Conservation (phyloP, 352 stramenopile species). For the Phytophthora idaei region DNA sequence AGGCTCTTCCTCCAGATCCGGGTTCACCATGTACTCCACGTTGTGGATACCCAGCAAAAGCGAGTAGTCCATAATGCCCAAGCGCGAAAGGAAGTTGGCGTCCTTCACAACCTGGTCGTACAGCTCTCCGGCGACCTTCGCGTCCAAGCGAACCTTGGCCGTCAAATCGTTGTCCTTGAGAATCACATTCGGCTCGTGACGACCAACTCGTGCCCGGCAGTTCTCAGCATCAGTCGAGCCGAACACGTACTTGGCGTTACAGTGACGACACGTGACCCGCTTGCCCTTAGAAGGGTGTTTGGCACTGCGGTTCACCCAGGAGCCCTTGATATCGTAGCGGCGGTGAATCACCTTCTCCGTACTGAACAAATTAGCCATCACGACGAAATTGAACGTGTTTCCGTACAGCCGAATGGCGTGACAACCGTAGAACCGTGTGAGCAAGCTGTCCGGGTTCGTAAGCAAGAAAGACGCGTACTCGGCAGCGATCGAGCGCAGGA, state of each 20-base stretch:
- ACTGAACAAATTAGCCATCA: constrained; percentile 90
- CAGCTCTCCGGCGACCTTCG: constrained; percentile 77
- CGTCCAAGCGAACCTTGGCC: constrained; percentile 77
- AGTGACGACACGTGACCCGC: constrained; percentile 84
- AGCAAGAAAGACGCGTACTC: constrained; percentile 85
- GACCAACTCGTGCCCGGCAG: constrained; percentile 74
- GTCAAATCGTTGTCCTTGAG: constrained; percentile 91
- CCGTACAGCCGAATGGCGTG: constrained; percentile 87
- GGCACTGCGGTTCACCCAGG: constrained; percentile 87
- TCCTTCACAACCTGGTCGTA: constrained; percentile 89
- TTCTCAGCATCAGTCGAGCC: constrained; percentile 81
- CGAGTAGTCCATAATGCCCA: constrained; percentile 94
- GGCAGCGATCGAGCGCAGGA: constrained; percentile 79
- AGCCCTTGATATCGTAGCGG: constrained; percentile 90
- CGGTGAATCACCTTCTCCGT: constrained; percentile 85
- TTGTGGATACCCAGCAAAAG: constrained; percentile 90
- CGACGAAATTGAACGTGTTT: constrained; percentile 91
- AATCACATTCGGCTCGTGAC: constrained; percentile 86
- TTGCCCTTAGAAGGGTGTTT: constrained; percentile 89
- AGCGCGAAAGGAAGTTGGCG: constrained; percentile 80
- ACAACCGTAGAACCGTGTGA: constrained; percentile 86
- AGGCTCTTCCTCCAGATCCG: constrained; percentile 64
- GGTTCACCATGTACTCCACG: constrained; percentile 88
- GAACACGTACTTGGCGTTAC: constrained; percentile 89
- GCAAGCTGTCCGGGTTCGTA: constrained; percentile 80